Base-by-base conservation (phyloP, 805 yeast species). In the Wickerhamomyces alni region DNA sequence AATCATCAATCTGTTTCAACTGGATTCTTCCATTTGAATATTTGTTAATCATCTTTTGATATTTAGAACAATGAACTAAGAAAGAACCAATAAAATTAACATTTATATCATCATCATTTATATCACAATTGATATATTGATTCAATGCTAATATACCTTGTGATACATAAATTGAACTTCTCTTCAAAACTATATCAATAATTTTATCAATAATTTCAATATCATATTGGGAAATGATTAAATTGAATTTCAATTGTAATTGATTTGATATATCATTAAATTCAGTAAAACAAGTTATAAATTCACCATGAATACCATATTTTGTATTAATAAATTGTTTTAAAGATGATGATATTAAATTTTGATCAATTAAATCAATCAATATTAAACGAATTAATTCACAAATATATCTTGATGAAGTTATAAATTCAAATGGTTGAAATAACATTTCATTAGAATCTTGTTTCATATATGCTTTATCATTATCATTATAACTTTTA, bases 381-480 rank as follows among this genome's bases (percentile, higher is more conserved):
- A 74, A 35, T 4, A 66, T 66, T 35, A 72, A 51, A 33, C 83
- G 58, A 6, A 73, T 51, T 38, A 75, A 48, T 51, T 77, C 84
- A 26, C 78, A 74, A 30, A 78, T 55, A 53, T 76, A 75, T 44
- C 83, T 58, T 1, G 82, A 82, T 19, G 77, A 62, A 24, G 78
- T 66, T 57, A 76, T 54, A 42, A 72, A 59, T 52, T 78, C 84
- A 24, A 70, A 55, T 1, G 84, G 85, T 52, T 77, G 82, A 49
- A 72, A 73, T 10, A 74, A 54, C 1, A 44, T 49, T 28, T 47
- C 42, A 5, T 54, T 55, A 16, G 30, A 17, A 5, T n/a, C 39
- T n/a, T 46, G 43, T 4, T 15, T 13, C 17, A 42, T 12, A 28
- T 38, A 39, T 9, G 40, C 35, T 9, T 24, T 19, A 3, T 15